A percentile compares a stretch with the other conserved stretches of the same genome.
phyloP scores from a whole-genome alignment of 345 rosid species.

The Arabis hirsuta region DNA sequence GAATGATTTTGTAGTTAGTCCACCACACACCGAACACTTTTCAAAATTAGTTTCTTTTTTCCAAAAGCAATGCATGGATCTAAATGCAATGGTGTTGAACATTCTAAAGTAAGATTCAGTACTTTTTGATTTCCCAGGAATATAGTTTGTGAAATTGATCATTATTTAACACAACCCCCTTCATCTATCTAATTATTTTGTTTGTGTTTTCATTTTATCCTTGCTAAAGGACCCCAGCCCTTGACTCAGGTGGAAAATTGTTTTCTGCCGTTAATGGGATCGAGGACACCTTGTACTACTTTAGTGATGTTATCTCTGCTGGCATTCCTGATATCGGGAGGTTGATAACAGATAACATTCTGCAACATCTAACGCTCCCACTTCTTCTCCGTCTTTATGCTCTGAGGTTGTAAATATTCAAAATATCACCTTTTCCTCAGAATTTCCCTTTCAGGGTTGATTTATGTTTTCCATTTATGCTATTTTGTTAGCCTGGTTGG shows the following conservation, averaged over 20 bases:
- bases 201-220: slow-evolving; percentile 51
- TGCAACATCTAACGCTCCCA: slow-evolving; percentile 82
- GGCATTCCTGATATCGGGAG: slow-evolving; percentile 96
- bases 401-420: slow-evolving; percentile 59
- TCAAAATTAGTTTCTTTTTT: slow-evolving; percentile 45
- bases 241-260: slow-evolving; percentile 53
- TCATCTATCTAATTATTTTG: slow-evolving; percentile 43
- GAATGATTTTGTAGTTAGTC: slow-evolving; percentile 45
- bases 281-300: slow-evolving; percentile 92
- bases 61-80: slow-evolving; percentile 48
- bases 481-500: slow-evolving; percentile 18
- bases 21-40: slow-evolving; percentile 45
- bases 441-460: slow-evolving; percentile 20
- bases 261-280: slow-evolving; percentile 84
- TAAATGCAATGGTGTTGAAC: slow-evolving; percentile 46
- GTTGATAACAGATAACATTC: slow-evolving; percentile 79
- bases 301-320: slow-evolving; percentile 95
- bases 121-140: slow-evolving; percentile 22
- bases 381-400: slow-evolving; percentile 82
- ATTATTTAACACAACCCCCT: slow-evolving; percentile 12
- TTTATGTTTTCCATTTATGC: not conserved
- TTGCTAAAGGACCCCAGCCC: slow-evolving; percentile 57
- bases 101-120: slow-evolving; percentile 41
- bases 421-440: slow-evolving; percentile 7
- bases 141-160: slow-evolving; percentile 6